Base-by-base conservation (phyloP, 129 eudicot genomes). In the Oenanthe sinensis region DNA sequence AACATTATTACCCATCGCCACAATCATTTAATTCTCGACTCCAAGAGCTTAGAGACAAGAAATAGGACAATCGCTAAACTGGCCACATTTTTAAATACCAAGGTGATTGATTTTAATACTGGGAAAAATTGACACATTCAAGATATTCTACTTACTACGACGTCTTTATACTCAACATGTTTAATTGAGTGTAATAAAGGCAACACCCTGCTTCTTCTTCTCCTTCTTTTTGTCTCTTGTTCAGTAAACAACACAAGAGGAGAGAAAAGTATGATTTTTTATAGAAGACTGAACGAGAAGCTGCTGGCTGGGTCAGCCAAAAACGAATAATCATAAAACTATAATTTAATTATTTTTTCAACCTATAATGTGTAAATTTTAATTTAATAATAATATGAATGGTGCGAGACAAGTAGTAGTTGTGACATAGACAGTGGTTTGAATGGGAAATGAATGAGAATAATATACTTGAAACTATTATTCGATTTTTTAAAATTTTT, bases 361-460 rank as follows among this genome's bases (percentile, higher is more conserved):
- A 33, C 8, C 49, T 67, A 15, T 40, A 48, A 16, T 30, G 26
- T 39, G 33, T 20, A 20, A n/a, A 55, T 33, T 33, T 33, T 33
- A 33, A 33, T 33, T 33, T 33, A 33, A 22, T 22, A 3, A 22
- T n/a, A 22, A 33, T 52, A 58, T 58, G 14, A 58, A 19, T 28
- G 71, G 77, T 54, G 19, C 55, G 60, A 76, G 33, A 52, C 71
- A 44, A 70, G 62, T 70, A 76, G 77, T 70, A 40, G 50, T 71
- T 72, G 39, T 74, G 87, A 81, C 67, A 78, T 74, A 82, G 75
- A 82, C 81, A 79, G 40, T 78, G 77, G 82, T 49, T 78, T 39
- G 75, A 75, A 68, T 24, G 71, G 19, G 44, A 69, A 47, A 24
- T 49, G 55, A 47, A 52, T 22, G 30, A 58, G 43, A 67, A 28